Evolutionary conservation across 176 grass and related monocot genomes (phyloP).

Genomic region (Areca catechu): DNA sequence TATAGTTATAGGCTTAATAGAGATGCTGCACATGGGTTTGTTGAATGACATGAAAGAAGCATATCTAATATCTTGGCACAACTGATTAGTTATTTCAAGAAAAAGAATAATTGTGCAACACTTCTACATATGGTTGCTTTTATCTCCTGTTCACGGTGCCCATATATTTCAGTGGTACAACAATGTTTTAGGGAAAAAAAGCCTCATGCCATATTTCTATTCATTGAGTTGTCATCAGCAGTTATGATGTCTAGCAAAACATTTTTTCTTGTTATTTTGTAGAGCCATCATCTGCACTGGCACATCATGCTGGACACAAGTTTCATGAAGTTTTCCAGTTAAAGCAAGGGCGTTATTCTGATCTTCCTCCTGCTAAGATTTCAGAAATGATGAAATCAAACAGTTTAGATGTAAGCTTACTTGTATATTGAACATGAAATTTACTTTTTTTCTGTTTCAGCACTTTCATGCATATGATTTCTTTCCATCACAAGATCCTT

Average conservation of each 20-base stretch:
- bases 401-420: constrained; percentile 53
- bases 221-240: too few species aligned
- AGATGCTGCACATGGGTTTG: too few species aligned
- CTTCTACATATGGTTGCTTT: too few species aligned
- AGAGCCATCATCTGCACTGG: constrained; percentile 35
- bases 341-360: constrained; percentile 50
- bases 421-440: background rate
- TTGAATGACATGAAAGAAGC: too few species aligned
- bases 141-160: too few species aligned
- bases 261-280: constrained; percentile 4
- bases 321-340: constrained; percentile 68
- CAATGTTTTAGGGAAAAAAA: too few species aligned
- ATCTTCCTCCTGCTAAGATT: constrained; percentile 51
- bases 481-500: constrained; percentile 1
- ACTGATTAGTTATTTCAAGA: too few species aligned
- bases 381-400: constrained; percentile 64
- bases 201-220: too few species aligned
- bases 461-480: background rate
- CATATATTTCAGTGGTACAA: too few species aligned
- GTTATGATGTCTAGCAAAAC: background rate
- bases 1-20: too few species aligned
- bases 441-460: background rate
- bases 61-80: too few species aligned
- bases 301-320: constrained; percentile 43
- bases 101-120: too few species aligned